Conservation (phyloP, 768 basidiomycete genomes). For the Tubosaeta sp. region DNA sequence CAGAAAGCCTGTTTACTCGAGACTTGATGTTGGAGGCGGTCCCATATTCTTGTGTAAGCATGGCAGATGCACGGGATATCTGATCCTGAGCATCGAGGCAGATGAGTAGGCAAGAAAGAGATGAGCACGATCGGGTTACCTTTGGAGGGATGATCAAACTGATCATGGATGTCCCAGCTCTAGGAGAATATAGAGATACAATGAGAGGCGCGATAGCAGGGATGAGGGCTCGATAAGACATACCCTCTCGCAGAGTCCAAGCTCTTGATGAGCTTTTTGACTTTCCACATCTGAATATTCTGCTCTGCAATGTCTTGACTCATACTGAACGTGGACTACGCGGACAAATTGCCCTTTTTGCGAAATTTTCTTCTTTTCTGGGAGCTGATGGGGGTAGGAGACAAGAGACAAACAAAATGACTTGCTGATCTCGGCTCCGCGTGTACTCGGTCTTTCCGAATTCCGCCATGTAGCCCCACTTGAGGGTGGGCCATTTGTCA, state of each 20-base stretch:
- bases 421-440: slow-evolving; percentile 1
- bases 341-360: slow-evolving; percentile 11
- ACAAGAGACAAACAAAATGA: slow-evolving; percentile 13
- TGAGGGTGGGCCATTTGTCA: slow-evolving; percentile 22
- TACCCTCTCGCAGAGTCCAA: slow-evolving; percentile 74
- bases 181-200: slow-evolving; percentile 28
- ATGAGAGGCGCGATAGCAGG: slow-evolving; percentile 17
- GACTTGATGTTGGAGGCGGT: slow-evolving; percentile 99
- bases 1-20: slow-evolving; percentile 95
- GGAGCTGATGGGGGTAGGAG: slow-evolving; percentile 17
- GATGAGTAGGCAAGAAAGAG: neutral
- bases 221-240: slow-evolving; percentile 1
- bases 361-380: slow-evolving; percentile 6
- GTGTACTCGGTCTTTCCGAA: slow-evolving; percentile 7
- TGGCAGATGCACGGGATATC: slow-evolving; percentile 88
- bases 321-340: slow-evolving; percentile 48
- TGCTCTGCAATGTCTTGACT: slow-evolving; percentile 86
- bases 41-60: slow-evolving; percentile 98
- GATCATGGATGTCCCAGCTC: slow-evolving; percentile 98
- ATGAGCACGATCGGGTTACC: slow-evolving; percentile 38
- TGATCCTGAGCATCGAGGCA: slow-evolving; percentile 57
- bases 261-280: slow-evolving; percentile 98
- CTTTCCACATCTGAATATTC: slow-evolving; percentile 98
- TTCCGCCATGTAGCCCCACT: slow-evolving; percentile 13
- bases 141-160: slow-evolving; percentile 95